These are phyloP conservation scores for Lunularia cruciata DNA, from an alignment of 225 moss, liverwort and hornwort genomes.

Conservation along the genomic window DNA sequence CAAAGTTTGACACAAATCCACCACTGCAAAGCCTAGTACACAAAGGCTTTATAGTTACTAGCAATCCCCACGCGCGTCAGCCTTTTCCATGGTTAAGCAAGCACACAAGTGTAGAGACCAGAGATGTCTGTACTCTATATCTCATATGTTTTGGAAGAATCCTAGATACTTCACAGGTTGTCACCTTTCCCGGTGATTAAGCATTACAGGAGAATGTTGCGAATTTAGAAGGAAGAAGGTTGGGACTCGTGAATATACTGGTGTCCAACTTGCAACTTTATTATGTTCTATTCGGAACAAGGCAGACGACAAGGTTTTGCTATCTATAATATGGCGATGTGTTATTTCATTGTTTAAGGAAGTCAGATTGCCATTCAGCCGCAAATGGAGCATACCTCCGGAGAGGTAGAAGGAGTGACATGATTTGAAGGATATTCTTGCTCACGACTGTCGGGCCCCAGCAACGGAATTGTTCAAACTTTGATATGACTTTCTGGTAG, in stretches of 20 bases:
- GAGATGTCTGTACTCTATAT: too few species aligned
- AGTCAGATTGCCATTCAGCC: slow-evolving; percentile 17
- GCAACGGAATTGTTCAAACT: slow-evolving; percentile 99
- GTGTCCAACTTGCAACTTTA: too few species aligned
- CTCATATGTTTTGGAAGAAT: neutral
- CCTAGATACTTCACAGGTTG: neutral
- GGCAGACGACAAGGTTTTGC: neutral
- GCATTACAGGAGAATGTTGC: neutral
- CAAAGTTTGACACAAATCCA: slow-evolving; percentile 92
- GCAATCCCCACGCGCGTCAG: too few species aligned
- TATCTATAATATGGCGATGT: neutral
- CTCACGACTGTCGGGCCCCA: slow-evolving; percentile 99
- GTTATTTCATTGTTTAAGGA: neutral
- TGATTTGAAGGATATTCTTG: slow-evolving; percentile 99
- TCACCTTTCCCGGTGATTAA: too few species aligned
- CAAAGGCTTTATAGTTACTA: too few species aligned
- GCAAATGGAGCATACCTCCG: slow-evolving; percentile 68
- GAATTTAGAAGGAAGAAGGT: neutral
- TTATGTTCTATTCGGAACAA: neutral
- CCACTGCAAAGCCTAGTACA: slow-evolving; percentile 93
- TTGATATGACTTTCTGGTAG: slow-evolving; percentile 95
- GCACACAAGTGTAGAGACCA: too few species aligned
- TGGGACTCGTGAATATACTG: too few species aligned
- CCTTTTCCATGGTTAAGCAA: too few species aligned
- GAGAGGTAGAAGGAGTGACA: slow-evolving; percentile 99